Evolutionary conservation across 2,329 filamentous ascomycete species (phyloP).

Genomic region (Fusarium anguioides): DNA sequence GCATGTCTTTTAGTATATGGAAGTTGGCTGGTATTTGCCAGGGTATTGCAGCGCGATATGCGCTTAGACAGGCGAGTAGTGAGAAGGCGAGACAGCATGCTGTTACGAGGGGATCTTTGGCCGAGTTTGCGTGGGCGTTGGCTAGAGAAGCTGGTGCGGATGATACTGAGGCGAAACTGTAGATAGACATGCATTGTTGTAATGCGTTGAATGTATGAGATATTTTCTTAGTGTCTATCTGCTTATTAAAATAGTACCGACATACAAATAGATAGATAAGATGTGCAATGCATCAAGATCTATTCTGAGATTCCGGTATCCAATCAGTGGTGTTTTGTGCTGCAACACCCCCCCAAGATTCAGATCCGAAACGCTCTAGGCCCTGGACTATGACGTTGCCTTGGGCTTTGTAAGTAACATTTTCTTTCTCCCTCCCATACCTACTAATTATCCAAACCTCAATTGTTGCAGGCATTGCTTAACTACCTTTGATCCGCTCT

Average conservation of each 20-base stretch:
- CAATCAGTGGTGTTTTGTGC: conserved; percentile 36
- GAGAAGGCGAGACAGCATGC: conserved; percentile 81
- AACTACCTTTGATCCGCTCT: conserved; percentile 3
- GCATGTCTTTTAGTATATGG: conserved; percentile 71
- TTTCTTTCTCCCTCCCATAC: neutral
- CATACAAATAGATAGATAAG: neutral
- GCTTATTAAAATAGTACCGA: neutral
- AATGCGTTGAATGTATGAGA: neutral
- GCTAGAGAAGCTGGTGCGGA: conserved; percentile 61
- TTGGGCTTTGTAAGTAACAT: conserved; percentile 4
- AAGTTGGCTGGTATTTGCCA: conserved; percentile 75
- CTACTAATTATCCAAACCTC: neutral
- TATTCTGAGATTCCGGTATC: conserved; percentile 1
- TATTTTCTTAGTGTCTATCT: neutral
- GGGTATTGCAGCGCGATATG: conserved; percentile 91
- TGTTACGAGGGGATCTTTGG: conserved; percentile 75
- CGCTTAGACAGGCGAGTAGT: conserved; percentile 88
- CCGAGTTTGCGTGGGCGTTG: conserved; percentile 80
- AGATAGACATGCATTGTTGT: neutral
- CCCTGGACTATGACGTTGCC: conserved; percentile 37
- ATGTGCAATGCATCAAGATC: neutral
- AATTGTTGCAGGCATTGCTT: neutral
- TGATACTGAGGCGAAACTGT: conserved; percentile 45
- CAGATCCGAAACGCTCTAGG: conserved; percentile 32
- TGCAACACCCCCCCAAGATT: conserved; percentile 19